Evolutionary conservation across 2,329 filamentous ascomycete species (phyloP), one percentile per base, ranked within the genome.

Genomic region (Exophiala calicioides): DNA sequence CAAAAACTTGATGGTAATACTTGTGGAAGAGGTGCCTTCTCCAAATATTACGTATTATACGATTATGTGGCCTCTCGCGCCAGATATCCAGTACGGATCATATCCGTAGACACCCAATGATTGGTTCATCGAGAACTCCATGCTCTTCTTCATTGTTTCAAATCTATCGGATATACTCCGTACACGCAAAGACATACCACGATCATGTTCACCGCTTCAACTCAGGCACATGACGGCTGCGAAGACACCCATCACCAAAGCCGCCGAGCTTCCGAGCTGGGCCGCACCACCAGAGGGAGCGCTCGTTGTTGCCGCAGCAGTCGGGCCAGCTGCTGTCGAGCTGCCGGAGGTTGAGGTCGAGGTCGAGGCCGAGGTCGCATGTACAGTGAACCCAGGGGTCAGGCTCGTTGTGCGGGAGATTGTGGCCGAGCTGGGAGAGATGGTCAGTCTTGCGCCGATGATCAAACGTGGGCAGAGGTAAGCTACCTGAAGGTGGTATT

Each of bases 161-260:
- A n/a, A n/a, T n/a, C n/a, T n/a, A n/a, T n/a, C n/a, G n/a, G n/a
- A n/a, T n/a, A n/a, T n/a, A n/a, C n/a, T n/a, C n/a, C n/a, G n/a
- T n/a, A n/a, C n/a, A n/a, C n/a, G n/a, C n/a, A n/a, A n/a, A n/a
- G n/a, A n/a, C n/a, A n/a, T n/a, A n/a, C n/a, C n/a, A n/a, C n/a
- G n/a, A n/a, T n/a, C n/a, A n/a, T n/a, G n/a, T 8, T 26, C 18
- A 2, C 23, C 16, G 26, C 5, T n/a, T 40, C 35, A 52, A 54
- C 62, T 58, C 5, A 68, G 49, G 45, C 64, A 65, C 33, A 61
- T 56, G 31, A 68, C 53, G 5, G 66, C 58, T 19, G 59, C 65
- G n/a, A 65, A 52, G 1, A 61, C 62, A n/a, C 62, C 61, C 32
- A 67, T 44, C 7, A 62, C 49, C 12, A 68, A 48, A 5, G 62